These are phyloP conservation scores for Ophiostoma ulmi DNA, from an alignment of 2,329 filamentous ascomycete genomes.

Conservation along the genomic window DNA sequence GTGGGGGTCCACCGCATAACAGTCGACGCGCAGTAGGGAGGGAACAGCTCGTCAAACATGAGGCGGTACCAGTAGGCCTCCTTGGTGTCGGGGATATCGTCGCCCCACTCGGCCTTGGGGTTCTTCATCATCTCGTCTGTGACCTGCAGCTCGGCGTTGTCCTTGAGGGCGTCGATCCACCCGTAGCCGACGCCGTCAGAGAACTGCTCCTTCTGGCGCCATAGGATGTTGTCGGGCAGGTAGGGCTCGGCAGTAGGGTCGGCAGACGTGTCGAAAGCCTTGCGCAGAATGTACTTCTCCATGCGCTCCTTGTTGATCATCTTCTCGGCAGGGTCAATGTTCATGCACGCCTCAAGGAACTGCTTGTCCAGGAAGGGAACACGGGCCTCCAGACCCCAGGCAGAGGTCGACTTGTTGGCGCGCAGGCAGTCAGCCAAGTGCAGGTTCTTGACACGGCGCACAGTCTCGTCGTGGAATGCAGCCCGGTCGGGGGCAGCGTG, in stretches of 20 bases:
- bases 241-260: slow-evolving; percentile 78
- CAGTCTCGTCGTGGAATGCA: slow-evolving; percentile 92
- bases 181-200: slow-evolving; percentile 97
- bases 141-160: slow-evolving; percentile 81
- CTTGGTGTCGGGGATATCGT: slow-evolving; percentile 90
- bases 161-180: slow-evolving; percentile 97
- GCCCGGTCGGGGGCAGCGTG: slow-evolving; percentile 85
- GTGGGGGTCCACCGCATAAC: slow-evolving; percentile 96
- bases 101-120: slow-evolving; percentile 93
- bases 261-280: slow-evolving; percentile 90
- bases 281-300: slow-evolving; percentile 97
- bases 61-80: slow-evolving; percentile 98
- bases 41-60: slow-evolving; percentile 99
- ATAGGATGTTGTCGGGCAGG: slow-evolving; percentile 92
- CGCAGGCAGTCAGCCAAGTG: slow-evolving; percentile 94
- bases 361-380: slow-evolving; percentile 97
- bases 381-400: slow-evolving; percentile 95
- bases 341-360: slow-evolving; percentile 91
- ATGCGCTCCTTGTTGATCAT: slow-evolving; percentile 86
- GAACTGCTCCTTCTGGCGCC: slow-evolving; percentile 99
- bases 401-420: slow-evolving; percentile 98
- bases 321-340: slow-evolving; percentile 90
- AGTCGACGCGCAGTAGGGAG: slow-evolving; percentile 80
- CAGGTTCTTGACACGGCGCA: slow-evolving; percentile 91
- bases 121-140: slow-evolving; percentile 98